Evolutionary conservation across 345 rosid genomes (phyloP), one percentile per base, ranked within the genome.

Genomic region (Bruguiera gymnorhiza): DNA sequence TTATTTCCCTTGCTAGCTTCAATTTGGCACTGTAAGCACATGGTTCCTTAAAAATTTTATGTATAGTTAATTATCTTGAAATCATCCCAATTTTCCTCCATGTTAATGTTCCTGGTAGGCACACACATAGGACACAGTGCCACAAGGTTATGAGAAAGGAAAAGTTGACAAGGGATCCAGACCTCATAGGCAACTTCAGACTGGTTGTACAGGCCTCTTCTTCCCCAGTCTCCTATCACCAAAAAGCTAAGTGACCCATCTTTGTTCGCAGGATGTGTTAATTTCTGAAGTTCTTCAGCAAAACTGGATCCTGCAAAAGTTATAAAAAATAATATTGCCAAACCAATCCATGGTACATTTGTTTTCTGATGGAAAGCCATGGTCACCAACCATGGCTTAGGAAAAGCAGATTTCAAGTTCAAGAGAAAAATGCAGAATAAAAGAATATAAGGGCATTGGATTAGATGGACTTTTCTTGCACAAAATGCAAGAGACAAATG

Each of bases 221-320:
- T 80, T 62, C 93, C 97, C 97, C 93, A 90, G 36, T 90, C 97
- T 52, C 97, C 92, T 56, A 87, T 81, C 13, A 90, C 97, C 67
- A 90, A 69, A 76, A 88, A 78, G 73, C 80, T 82, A 58, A 88
- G 83, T 3, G 89, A 76, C 51, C 88, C 87, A 55, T 88, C 89
- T 5, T 46, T 48, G 71, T 88, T 84, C 7, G 64, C 69, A 20
- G 78, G 60, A 46, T 88, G 94, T 26, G 78, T 68, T 8, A 88
- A 65, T 46, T 80, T 74, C 34, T 55, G 74, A 51, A 86, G 81
- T 69, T 84, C 82, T 69, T 84, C 82, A 8, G 88, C 88, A 65
- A 39, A 67, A 58, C 76, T 66, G 37, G 48, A 18, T 3, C 37
- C 18, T 19, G 18, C 51, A 6, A 37, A 68, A 26, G 64, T 58